These are phyloP conservation scores for Nigrospora osmanthi DNA, from an alignment of 2,329 filamentous ascomycete species.

Conservation along the genomic window DNA sequence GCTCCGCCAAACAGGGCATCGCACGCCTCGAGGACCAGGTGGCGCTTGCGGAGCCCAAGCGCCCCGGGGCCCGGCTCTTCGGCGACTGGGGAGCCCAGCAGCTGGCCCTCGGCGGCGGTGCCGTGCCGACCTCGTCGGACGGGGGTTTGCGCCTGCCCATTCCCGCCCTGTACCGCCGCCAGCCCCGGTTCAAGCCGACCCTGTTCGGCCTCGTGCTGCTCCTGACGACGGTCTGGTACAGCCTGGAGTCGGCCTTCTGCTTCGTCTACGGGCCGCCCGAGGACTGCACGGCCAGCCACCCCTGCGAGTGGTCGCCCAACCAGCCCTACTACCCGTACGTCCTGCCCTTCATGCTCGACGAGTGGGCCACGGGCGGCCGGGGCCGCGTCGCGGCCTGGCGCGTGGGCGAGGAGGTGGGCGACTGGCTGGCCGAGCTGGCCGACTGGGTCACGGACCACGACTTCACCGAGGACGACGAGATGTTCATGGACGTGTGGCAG, in stretches of 20 bases:
- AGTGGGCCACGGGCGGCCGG: conserved; percentile 48
- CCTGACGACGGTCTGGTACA: conserved; percentile 42
- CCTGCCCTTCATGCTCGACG: conserved; percentile 54
- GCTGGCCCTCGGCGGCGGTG: not conserved
- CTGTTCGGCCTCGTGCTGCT: conserved; percentile 37
- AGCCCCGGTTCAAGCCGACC: conserved; percentile 38
- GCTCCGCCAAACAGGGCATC: conserved; percentile 48
- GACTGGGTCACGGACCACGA: conserved; percentile 38
- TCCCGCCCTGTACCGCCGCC: conserved; percentile 36
- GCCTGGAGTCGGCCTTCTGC: conserved; percentile 46
- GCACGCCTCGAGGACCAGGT: conserved; percentile 48
- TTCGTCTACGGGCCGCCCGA: conserved; percentile 44
- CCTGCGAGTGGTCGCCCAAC: conserved; percentile 47
- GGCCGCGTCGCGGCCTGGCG: conserved; percentile 31
- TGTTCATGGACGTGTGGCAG: conserved; percentile 35
- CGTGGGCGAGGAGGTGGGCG: conserved; percentile 34
- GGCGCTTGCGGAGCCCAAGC: conserved; percentile 26
- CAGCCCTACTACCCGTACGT: conserved; percentile 55
- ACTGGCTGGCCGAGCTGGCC: conserved; percentile 37
- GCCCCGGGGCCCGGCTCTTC: conserved; percentile 4
- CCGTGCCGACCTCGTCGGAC: conserved; percentile 8
- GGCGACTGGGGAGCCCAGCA: not conserved
- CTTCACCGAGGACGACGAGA: conserved; percentile 33
- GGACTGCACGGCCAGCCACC: conserved; percentile 31
- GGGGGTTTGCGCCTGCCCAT: conserved; percentile 34